A percentile compares a stretch with the other conserved stretches of the same genome.
Conservation (phyloP, 306 rosid species). For the Cicer pinnatifidum region DNA sequence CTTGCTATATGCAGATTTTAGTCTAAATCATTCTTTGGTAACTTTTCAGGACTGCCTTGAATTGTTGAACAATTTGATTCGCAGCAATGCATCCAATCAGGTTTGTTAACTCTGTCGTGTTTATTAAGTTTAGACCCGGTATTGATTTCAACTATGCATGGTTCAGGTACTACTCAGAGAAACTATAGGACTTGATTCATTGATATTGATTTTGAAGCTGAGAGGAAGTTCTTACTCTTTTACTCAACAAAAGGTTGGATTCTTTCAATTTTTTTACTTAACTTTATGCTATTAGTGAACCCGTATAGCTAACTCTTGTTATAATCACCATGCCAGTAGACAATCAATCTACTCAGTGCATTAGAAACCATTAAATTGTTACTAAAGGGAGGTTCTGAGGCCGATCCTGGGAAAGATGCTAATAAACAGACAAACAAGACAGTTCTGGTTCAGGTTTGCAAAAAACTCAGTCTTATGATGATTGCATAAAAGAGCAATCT, state of each 20-base stretch:
- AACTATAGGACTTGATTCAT: slow-evolving; percentile 83
- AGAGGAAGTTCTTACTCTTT: slow-evolving; percentile 75
- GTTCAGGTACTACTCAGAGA: slow-evolving; percentile 83
- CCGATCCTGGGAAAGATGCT: slow-evolving; percentile 75
- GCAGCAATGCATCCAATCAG: slow-evolving; percentile 83
- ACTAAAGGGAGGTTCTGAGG: slow-evolving; percentile 72
- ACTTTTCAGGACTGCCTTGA: slow-evolving; percentile 84
- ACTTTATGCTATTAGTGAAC: slow-evolving; percentile 41
- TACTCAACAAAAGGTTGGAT: slow-evolving; percentile 95
- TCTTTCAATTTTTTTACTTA: slow-evolving; percentile 43
- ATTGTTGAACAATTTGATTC: slow-evolving; percentile 83
- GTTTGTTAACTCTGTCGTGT: slow-evolving; percentile 53
- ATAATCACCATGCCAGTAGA: slow-evolving; percentile 85
- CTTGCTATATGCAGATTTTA: slow-evolving; percentile 43
- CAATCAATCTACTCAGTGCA: slow-evolving; percentile 84
- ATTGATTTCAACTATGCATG: slow-evolving; percentile 37
- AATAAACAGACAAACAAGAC: slow-evolving; percentile 79
- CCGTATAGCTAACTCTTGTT: slow-evolving; percentile 57
- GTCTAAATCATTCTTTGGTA: slow-evolving; percentile 45
- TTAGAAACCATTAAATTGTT: slow-evolving; percentile 81
- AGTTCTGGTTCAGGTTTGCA: slow-evolving; percentile 80
- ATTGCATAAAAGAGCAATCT: slow-evolving; percentile 36
- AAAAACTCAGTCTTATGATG: slow-evolving; percentile 23
- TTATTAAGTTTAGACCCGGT: slow-evolving; percentile 37
- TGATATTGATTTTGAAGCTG: slow-evolving; percentile 74